Conservation (phyloP, 805 yeast species). For the Zygotorulaspora sp. region DNA sequence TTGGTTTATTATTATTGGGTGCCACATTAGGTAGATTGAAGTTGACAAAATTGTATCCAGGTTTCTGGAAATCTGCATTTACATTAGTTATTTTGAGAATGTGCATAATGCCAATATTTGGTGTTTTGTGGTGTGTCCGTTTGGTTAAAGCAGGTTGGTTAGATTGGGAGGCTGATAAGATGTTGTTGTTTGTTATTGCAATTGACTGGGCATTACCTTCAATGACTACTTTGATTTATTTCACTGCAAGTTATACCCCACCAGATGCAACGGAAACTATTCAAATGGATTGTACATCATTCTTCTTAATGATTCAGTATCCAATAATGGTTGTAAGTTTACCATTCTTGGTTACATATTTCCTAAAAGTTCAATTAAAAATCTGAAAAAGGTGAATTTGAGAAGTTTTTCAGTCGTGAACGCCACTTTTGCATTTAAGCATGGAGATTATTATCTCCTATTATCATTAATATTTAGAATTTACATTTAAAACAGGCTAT, state of each 20-base stretch:
- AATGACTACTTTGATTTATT: slow-evolving; percentile 82
- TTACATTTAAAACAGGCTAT: background rate
- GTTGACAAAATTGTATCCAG: slow-evolving; percentile 56
- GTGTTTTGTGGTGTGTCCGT: slow-evolving; percentile 60
- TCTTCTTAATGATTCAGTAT: slow-evolving; percentile 71
- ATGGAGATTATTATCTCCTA: too few species aligned
- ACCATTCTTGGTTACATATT: slow-evolving; percentile 52
- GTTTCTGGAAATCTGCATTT: slow-evolving; percentile 63
- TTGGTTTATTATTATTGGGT: slow-evolving; percentile 80
- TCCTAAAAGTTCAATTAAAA: slow-evolving; percentile 34
- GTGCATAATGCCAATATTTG: slow-evolving; percentile 75
- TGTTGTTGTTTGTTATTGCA: slow-evolving; percentile 70
- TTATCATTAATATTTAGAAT: too few species aligned
- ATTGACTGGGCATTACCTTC: slow-evolving; percentile 80
- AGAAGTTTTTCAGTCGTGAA: background rate
- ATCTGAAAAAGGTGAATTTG: slow-evolving; percentile 10
- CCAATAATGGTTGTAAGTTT: slow-evolving; percentile 59
- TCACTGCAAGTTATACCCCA: slow-evolving; percentile 86
- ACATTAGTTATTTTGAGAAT: slow-evolving; percentile 55
- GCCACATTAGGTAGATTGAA: slow-evolving; percentile 80
- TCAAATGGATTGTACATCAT: slow-evolving; percentile 81
- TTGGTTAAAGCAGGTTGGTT: slow-evolving; percentile 66
- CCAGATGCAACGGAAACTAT: slow-evolving; percentile 41
- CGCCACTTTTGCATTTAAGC: too few species aligned
- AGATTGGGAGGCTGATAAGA: slow-evolving; percentile 41